Base-by-base conservation (phyloP, 345 rosid species). In the Eucalyptus curtisii region DNA sequence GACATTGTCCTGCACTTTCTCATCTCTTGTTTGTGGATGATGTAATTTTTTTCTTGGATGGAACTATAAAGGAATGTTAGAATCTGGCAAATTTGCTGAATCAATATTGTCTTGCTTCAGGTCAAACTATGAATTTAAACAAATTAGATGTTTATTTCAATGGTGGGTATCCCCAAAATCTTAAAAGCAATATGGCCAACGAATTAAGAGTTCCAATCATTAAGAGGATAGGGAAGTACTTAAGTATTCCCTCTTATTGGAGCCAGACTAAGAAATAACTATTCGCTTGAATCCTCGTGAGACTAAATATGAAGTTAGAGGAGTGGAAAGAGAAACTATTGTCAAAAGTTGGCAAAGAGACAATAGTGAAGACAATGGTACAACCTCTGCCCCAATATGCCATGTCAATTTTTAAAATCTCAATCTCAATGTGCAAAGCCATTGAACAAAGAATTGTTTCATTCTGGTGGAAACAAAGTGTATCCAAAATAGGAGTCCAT, bases 341-440 rank as follows among this genome's bases (percentile, higher is more conserved):
- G 61, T 55, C 61, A 55, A 55, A 55, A 55, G 3, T 5, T 55
- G 6, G 61, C 61, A 55, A 55, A 0, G 13, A 55, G 30, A 55
- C 27, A 55, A 22, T 55, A 55, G 30, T 55, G 30, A 55, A 55
- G 61, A 55, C 1, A 24, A 3, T 24, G 6, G 61, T 20, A 55
- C 0, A 55, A 6, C 12, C 30, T 55, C 0, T 9, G 0, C 61
- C 30, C 30, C 1, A 2, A 0, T 55, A 55, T 55, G 30, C 61
- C 30, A 24, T 55, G 30, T 24, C 30, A 22, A 55, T 24, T 55
- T 55, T 55, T 55, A 55, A 24, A 55, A 55, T 24, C 61, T 24
- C 30, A 55, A 55, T 55, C 27, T 55, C 12, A 55, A 24, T 55
- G 61, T 55, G 30, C 30, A 55, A 55, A 55, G 61, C 27, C 12